These are phyloP conservation scores for Venturia pyrina DNA, from an alignment of 2,329 filamentous ascomycete genomes.

Conservation along the genomic window DNA sequence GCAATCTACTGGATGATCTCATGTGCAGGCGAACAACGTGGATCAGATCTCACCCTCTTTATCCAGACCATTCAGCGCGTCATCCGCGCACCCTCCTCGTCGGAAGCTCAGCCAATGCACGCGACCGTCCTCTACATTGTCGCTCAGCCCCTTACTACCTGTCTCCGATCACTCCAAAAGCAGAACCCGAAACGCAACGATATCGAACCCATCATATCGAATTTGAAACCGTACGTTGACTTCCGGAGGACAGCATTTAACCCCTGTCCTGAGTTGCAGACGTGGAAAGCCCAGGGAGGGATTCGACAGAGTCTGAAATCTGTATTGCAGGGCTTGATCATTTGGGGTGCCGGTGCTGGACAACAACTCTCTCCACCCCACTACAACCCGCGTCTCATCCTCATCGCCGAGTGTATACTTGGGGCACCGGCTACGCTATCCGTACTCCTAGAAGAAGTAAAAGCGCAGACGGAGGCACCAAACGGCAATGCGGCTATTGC, in stretches of 20 bases:
- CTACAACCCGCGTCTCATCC: conserved; percentile 60
- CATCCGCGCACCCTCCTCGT: conserved; percentile 43
- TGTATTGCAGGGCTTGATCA: conserved; percentile 51
- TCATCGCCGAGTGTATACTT: conserved; percentile 49
- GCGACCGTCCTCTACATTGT: conserved; percentile 61
- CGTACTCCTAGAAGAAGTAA: conserved; percentile 58
- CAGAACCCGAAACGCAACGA: conserved; percentile 58
- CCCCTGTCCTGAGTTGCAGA: conserved; percentile 57
- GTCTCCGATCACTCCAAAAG: conserved; percentile 55
- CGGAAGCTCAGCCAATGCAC: conserved; percentile 62
- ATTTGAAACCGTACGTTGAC: conserved; percentile 48
- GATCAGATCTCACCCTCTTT: conserved; percentile 55
- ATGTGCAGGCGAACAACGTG: conserved; percentile 56
- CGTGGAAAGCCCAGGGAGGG: conserved; percentile 50
- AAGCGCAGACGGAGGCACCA: conserved; percentile 48
- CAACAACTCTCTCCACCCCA: not conserved
- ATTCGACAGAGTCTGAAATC: conserved; percentile 49
- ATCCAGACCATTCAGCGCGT: conserved; percentile 64
- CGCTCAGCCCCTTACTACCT: conserved; percentile 57
- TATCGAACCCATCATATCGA: conserved; percentile 57
- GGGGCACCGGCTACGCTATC: conserved; percentile 52
- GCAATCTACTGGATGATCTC: conserved; percentile 62
- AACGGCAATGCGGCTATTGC: conserved; percentile 44
- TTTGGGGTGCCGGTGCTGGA: conserved; percentile 51
- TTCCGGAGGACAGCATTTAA: conserved; percentile 52